A percentile compares a stretch with the other conserved stretches of the same genome.
Evolutionary conservation across 106 monocot genomes (phyloP).

Genomic region (Allium cepa): DNA sequence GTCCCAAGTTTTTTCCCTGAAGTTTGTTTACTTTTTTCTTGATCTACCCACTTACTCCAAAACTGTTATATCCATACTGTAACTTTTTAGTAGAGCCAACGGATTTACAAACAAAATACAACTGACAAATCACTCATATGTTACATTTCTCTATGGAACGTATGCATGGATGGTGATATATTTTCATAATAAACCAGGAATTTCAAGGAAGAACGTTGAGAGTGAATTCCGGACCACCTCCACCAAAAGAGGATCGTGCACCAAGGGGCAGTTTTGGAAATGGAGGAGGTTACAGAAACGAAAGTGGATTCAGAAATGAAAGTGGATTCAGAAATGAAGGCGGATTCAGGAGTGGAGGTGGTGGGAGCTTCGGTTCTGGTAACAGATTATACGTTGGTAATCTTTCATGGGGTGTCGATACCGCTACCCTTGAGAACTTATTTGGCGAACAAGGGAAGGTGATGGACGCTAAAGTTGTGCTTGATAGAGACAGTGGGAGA

Average conservation of each 20-base stretch:
- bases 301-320: too few species aligned
- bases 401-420: constrained; percentile 80
- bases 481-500: constrained; percentile 77
- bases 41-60: too few species aligned
- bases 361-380: constrained; percentile 3
- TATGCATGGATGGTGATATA: too few species aligned
- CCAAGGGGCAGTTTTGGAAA: constrained; percentile 17
- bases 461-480: constrained; percentile 67
- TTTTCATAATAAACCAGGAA: constrained; percentile 31
- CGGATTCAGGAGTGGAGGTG: constrained; percentile 17
- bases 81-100: too few species aligned
- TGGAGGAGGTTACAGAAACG: too few species aligned
- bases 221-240: constrained; percentile 86
- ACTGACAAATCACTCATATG: too few species aligned
- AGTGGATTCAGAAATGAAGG: too few species aligned
- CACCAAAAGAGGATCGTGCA: constrained; percentile 39
- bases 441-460: constrained; percentile 84
- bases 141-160: too few species aligned
- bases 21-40: too few species aligned
- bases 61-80: too few species aligned
- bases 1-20: too few species aligned
- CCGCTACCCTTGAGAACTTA: constrained; percentile 49
- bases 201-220: constrained; percentile 65
- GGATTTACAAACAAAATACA: too few species aligned
- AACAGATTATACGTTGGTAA: constrained; percentile 75